Conservation (phyloP, 1,284 basidiomycete species). For the Melanopsichium pennsylvanicum region DNA sequence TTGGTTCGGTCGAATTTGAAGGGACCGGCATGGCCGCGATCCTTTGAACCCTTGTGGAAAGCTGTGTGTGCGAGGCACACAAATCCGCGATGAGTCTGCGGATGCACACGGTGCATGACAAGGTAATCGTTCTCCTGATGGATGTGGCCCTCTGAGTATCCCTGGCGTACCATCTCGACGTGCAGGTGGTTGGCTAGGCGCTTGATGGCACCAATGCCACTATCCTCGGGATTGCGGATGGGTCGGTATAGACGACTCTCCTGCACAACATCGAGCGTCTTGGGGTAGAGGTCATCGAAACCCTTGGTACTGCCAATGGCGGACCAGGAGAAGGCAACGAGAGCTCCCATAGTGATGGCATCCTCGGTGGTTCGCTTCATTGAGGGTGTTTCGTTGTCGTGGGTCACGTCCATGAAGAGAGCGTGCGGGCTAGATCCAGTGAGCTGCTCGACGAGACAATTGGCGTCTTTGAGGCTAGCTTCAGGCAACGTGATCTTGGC, state of each 20-base stretch:
- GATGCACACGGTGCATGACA: constrained; percentile 58
- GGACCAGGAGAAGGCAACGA: constrained; percentile 61
- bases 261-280: constrained; percentile 53
- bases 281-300: constrained; percentile 60
- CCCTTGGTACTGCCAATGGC: constrained; percentile 61
- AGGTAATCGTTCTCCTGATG: constrained; percentile 60
- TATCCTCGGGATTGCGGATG: constrained; percentile 32
- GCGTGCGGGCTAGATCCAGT: constrained; percentile 57
- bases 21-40: constrained; percentile 48
- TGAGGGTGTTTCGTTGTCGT: constrained; percentile 62
- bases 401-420: constrained; percentile 62
- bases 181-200: constrained; percentile 60
- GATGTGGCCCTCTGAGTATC: constrained; percentile 56
- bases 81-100: constrained; percentile 57
- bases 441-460: constrained; percentile 48
- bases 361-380: constrained; percentile 60
- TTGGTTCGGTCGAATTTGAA: constrained; percentile 54
- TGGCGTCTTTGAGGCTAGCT: constrained; percentile 23
- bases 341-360: constrained; percentile 60
- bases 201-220: constrained; percentile 52
- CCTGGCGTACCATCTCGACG: constrained; percentile 57
- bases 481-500: constrained; percentile 70
- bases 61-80: constrained; percentile 58
- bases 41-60: constrained; percentile 48
- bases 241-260: constrained; percentile 54